Conservation (phyloP, 371 early-diverging fungal species). For the Mucor circinelloides region DNA sequence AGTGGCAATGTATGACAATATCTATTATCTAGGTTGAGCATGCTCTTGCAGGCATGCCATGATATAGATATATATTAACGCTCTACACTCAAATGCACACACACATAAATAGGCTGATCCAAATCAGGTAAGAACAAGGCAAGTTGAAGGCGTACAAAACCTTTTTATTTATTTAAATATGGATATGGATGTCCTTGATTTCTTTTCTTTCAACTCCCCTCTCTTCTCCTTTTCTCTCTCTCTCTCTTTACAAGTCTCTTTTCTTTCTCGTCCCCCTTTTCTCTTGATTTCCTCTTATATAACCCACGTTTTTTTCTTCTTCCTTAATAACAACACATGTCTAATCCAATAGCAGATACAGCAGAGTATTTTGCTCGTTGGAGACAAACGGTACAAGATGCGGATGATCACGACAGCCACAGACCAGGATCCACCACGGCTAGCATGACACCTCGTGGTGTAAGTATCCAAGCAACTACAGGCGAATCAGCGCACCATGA, state of each 20-base stretch:
- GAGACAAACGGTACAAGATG: constrained; percentile 12
- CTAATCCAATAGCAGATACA: constrained; percentile 48
- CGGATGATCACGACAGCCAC: constrained; percentile 13
- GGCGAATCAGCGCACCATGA: neutral
- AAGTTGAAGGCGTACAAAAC: too few species aligned
- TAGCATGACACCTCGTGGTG: neutral
- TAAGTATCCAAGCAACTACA: neutral
- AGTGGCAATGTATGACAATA: neutral
- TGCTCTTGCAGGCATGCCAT: neutral
- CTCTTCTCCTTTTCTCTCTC: too few species aligned
- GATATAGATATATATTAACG: neutral
- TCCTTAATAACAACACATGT: constrained; percentile 24
- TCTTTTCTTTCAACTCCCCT: too few species aligned
- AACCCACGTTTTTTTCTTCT: constrained; percentile 5
- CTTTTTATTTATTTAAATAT: too few species aligned
- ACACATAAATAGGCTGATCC: neutral
- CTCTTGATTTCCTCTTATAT: neutral
- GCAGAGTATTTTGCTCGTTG: constrained; percentile 41
- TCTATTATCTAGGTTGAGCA: neutral
- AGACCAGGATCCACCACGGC: neutral
- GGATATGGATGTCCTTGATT: too few species aligned
- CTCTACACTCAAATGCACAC: neutral
- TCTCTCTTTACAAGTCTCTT: neutral
- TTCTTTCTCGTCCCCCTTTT: neutral
- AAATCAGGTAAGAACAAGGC: too few species aligned